phyloP scores from a whole-genome alignment of 345 rosid species.

The Trapa bicornis region DNA sequence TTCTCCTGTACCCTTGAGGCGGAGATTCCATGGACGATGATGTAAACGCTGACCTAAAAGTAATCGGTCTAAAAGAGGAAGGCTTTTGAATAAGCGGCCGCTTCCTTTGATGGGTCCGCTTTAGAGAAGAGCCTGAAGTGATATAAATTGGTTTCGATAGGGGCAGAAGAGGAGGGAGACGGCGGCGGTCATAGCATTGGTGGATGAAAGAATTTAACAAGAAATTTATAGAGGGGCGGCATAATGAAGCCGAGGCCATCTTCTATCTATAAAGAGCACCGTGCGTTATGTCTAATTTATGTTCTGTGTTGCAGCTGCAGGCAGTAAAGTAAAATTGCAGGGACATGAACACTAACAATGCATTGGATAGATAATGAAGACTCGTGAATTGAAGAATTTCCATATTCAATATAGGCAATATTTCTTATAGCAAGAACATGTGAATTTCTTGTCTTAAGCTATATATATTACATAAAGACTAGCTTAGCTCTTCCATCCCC shows the following conservation, averaged over 20 bases:
- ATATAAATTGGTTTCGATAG: not conserved
- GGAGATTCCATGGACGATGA: conserved; percentile 62
- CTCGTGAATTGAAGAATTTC: too few relatives aligned
- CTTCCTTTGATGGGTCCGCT: not conserved
- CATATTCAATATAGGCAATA: too few relatives aligned
- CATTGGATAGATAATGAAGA: too few relatives aligned
- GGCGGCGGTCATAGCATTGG: not conserved
- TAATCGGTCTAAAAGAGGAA: not conserved
- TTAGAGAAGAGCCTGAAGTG: not conserved
- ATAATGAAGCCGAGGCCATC: conserved; percentile 8
- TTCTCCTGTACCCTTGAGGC: conserved; percentile 80
- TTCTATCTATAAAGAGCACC: not conserved
- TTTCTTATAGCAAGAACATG: too few relatives aligned
- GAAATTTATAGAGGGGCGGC: conserved; percentile 6
- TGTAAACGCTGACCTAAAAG: conserved; percentile 10
- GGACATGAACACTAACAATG: too few relatives aligned
- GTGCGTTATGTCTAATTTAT: not conserved
- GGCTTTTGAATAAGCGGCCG: not conserved
- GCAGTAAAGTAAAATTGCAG: too few relatives aligned
- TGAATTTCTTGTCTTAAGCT: too few relatives aligned
- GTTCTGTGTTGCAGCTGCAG: too few relatives aligned
- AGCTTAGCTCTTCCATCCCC: not conserved
- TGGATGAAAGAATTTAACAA: conserved; percentile 6
- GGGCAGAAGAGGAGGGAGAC: not conserved
- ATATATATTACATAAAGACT: too few relatives aligned